Base-by-base conservation (phyloP, 306 rosid genomes). In the Malus orientalis region DNA sequence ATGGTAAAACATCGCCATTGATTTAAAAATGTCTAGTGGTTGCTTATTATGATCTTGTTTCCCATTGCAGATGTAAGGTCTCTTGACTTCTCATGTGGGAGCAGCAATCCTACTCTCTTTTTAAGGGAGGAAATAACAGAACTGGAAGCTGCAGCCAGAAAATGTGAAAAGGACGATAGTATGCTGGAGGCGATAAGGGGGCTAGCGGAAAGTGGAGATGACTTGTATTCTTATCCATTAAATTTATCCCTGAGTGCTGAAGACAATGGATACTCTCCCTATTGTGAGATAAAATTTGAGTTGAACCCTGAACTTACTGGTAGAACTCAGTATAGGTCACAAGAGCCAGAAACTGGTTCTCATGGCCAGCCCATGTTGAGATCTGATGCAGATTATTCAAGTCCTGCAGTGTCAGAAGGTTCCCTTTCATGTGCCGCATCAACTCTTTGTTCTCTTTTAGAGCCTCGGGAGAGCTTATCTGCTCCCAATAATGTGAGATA, bases 131-230 rank as follows among this genome's bases (percentile, higher is more conserved):
- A 91, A 79, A 87, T 91, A 49, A 57, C 80, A 57, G 93, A 92
- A 74, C 73, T 95, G 96, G 99, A 95, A 91, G 86, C 84, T 85
- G 93, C 92, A 67, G 97, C 97, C 65, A 88, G 72, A 81, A 86
- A 76, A 81, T 95, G 92, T 78, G 99, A 95, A 82, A 85, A 69
- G 86, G 99, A 87, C 71, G 88, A 64, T 79, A 85, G 85, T 73
- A 79, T 86, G 69, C 65, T 75, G 27, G 78, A 80, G 80, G 88
- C 86, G 81, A 86, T 89, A 36, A 74, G 74, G 60, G 75, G 70
- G 80, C 90, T 82, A 74, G 81, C 85, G 49, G 80, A 85, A 78
- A 82, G 77, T 47, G 86, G 73, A 58, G 82, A 84, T 74, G 83
- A 88, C 77, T 77, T 91, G 82, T 91, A 87, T 87, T 88, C 89